Evolutionary conservation across 1,139 yeast species (phyloP).

Genomic region (Candida tunisiensis): DNA sequence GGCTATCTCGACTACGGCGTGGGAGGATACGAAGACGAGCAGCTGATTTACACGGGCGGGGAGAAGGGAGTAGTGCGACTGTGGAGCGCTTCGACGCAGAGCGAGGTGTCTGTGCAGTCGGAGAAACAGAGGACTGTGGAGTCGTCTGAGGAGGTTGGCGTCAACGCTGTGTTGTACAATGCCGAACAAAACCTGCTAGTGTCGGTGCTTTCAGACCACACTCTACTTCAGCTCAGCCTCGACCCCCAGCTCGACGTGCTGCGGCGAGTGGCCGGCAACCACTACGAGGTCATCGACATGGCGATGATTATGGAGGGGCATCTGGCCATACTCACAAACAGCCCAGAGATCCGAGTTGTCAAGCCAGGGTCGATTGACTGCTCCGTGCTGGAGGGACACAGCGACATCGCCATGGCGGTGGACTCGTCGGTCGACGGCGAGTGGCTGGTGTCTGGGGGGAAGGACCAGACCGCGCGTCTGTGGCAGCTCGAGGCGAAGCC

Average conservation of each 20-base stretch:
- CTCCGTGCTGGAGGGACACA: conserved; percentile 59
- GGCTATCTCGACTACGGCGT: conserved; percentile 50
- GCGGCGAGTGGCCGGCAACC: conserved; percentile 72
- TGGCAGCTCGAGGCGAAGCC: conserved; percentile 57
- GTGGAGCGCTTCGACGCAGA: conserved; percentile 28
- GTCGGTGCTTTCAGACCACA: conserved; percentile 66
- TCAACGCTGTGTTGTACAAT: conserved; percentile 24
- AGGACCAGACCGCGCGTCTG: conserved; percentile 68
- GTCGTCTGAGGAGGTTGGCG: conserved; percentile 52
- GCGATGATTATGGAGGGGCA: conserved; percentile 1
- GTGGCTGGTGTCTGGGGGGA: conserved; percentile 91
- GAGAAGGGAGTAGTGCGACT: conserved; percentile 48
- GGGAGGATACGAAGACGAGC: conserved; percentile 13
- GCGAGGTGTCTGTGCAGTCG: conserved; percentile 4
- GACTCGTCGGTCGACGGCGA: conserved; percentile 65
- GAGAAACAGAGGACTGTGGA: conserved; percentile 1
- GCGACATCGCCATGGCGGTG: conserved; percentile 65
- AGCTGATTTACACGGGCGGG: conserved; percentile 62
- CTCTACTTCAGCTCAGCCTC: conserved; percentile 36
- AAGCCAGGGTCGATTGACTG: too few relatives aligned
- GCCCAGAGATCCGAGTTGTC: conserved; percentile 74
- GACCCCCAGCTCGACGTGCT: conserved; percentile 24
- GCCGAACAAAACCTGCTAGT: conserved; percentile 12
- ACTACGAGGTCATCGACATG: conserved; percentile 80
- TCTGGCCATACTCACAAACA: conserved; percentile 66